Percentiles rank a stretch among this genome's conserved stretches.
Conservation (phyloP, 2,329 filamentous ascomycete genomes). For the Podosphaera fusca region DNA sequence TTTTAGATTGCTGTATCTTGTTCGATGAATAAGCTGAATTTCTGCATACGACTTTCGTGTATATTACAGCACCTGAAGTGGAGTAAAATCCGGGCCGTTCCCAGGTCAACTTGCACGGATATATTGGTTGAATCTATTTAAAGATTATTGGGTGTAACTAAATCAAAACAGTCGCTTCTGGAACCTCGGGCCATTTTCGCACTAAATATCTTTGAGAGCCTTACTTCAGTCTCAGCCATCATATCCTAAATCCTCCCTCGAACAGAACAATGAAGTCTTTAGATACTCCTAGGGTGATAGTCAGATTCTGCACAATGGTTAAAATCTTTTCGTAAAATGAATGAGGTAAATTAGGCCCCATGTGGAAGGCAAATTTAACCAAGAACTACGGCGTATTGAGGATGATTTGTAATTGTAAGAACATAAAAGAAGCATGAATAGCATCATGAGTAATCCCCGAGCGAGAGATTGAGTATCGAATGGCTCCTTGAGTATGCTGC, state of each 20-base stretch:
- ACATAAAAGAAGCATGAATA: neutral
- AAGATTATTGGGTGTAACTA: neutral
- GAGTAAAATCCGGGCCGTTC: neutral
- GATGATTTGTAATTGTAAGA: too few relatives aligned
- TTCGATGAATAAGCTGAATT: neutral
- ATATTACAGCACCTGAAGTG: neutral
- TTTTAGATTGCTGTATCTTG: neutral
- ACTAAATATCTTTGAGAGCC: neutral
- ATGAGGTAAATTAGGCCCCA: neutral
- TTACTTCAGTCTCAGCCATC: neutral
- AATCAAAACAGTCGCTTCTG: too few relatives aligned
- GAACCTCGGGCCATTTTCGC: too few relatives aligned
- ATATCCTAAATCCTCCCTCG: neutral
- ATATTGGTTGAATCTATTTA: neutral
- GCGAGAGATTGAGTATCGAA: neutral
- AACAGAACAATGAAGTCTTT: neutral
- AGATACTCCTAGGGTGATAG: neutral
- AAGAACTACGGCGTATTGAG: too few relatives aligned
- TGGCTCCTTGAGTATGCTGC: neutral
- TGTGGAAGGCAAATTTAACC: too few relatives aligned
- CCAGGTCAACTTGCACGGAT: neutral
- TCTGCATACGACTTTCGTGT: neutral
- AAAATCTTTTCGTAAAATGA: neutral
- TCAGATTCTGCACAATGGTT: neutral
- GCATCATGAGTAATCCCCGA: neutral